phyloP scores from a whole-genome alignment of 2,329 filamentous ascomycete species.

The Aspergillus pseudoterreus region DNA sequence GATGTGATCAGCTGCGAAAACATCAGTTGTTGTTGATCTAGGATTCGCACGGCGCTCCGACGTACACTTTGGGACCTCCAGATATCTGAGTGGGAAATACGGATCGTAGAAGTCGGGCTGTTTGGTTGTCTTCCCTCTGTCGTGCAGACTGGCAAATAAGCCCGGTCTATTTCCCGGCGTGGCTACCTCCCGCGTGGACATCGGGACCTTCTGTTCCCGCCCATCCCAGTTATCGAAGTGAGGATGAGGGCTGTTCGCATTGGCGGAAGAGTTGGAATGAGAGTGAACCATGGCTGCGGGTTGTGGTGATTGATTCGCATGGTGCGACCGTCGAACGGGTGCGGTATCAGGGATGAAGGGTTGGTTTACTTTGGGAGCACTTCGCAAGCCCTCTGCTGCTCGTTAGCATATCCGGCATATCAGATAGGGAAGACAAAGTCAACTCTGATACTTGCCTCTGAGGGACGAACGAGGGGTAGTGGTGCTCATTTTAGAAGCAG shows the following conservation, averaged over 20 bases:
- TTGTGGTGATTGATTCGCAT: slow-evolving; percentile 32
- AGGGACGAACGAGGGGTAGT: slow-evolving; percentile 26
- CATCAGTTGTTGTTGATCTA: slow-evolving; percentile 9
- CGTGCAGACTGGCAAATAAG: slow-evolving; percentile 27
- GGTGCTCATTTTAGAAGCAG: slow-evolving; percentile 15
- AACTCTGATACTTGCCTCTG: slow-evolving; percentile 19
- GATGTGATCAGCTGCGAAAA: slow-evolving; percentile 55
- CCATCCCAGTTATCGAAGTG: slow-evolving; percentile 36
- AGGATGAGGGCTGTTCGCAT: slow-evolving; percentile 28
- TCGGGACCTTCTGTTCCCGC: slow-evolving; percentile 35
- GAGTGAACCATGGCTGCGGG: slow-evolving; percentile 22
- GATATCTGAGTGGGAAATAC: slow-evolving; percentile 32
- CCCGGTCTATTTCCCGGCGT: slow-evolving; percentile 42
- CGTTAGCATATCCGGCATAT: slow-evolving; percentile 11
- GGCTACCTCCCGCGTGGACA: slow-evolving; percentile 38
- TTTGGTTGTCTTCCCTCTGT: slow-evolving; percentile 27
- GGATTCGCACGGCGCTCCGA: slow-evolving; percentile 1
- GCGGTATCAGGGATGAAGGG: slow-evolving; percentile 39
- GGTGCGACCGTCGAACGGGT: slow-evolving; percentile 32
- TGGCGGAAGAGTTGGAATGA: slow-evolving; percentile 27
- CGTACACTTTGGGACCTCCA: slow-evolving; percentile 37
- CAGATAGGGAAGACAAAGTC: not conserved
- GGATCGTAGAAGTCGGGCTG: slow-evolving; percentile 38
- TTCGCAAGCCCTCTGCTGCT: slow-evolving; percentile 35
- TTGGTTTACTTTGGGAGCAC: slow-evolving; percentile 38